Evolutionary conservation across 2,329 filamentous ascomycete species (phyloP).

Genomic region (Venturia nashicola): DNA sequence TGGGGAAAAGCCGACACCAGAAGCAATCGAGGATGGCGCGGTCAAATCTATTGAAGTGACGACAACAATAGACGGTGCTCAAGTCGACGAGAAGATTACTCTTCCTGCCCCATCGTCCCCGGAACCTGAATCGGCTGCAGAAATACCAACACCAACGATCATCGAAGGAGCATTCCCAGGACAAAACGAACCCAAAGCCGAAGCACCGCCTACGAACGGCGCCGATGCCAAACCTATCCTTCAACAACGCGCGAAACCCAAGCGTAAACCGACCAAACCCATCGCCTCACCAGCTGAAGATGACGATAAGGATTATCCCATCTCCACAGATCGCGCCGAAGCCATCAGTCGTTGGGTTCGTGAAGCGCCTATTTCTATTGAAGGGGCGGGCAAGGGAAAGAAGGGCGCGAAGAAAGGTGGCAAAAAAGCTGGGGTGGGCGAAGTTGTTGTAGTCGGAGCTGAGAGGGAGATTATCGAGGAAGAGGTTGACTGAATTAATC

Average conservation of each 20-base stretch:
- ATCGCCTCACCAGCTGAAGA: constrained; percentile 27
- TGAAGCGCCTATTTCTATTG: constrained; percentile 29
- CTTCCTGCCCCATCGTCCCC: neutral
- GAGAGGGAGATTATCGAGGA: no score
- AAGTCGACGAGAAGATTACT: neutral
- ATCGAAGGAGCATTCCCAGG: neutral
- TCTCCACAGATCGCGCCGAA: constrained; percentile 56
- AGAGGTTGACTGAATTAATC: no score
- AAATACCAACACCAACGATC: neutral
- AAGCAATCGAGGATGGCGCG: neutral
- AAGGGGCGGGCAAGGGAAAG: constrained; percentile 17
- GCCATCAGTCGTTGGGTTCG: constrained; percentile 58
- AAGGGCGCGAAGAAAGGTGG: constrained; percentile 18
- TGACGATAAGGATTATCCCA: constrained; percentile 55
- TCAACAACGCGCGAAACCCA: neutral
- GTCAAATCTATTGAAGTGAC: neutral
- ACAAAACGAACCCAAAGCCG: neutral
- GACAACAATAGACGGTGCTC: neutral
- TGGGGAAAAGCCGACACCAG: neutral
- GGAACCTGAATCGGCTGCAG: neutral
- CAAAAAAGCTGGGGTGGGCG: constrained; percentile 10
- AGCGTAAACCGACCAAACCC: neutral
- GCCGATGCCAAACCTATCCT: neutral
- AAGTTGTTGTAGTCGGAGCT: neutral
- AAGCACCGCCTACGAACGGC: neutral